A percentile compares a stretch with the other conserved stretches of the same genome.
Conservation (phyloP, 176 grass and related monocot genomes). For the Tillandsia fasciculata region DNA sequence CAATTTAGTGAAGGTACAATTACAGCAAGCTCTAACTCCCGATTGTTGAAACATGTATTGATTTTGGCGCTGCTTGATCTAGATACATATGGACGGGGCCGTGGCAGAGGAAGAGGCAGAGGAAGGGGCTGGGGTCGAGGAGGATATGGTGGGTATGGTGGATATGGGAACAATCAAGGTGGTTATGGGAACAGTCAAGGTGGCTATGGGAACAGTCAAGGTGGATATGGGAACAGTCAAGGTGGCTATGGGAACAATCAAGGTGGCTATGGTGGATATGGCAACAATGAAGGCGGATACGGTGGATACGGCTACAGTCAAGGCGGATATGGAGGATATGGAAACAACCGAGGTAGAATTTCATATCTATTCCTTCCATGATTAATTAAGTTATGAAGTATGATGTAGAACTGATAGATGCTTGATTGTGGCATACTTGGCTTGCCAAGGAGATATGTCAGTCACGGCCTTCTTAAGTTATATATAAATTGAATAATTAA, state of each 20-base stretch:
- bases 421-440: not conserved
- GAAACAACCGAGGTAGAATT: conserved; percentile 23
- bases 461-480: no score
- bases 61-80: conserved; percentile 20
- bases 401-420: not conserved
- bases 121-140: conserved; percentile 57
- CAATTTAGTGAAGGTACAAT: conserved; percentile 19
- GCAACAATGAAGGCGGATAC: conserved; percentile 38
- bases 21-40: not conserved
- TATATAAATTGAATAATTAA: no score
- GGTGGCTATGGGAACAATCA: conserved; percentile 62
- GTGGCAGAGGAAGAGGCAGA: conserved; percentile 62
- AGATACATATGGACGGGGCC: conserved; percentile 65
- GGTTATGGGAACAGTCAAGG: conserved; percentile 63
- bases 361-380: not conserved
- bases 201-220: conserved; percentile 41
- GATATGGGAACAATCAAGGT: conserved; percentile 59
- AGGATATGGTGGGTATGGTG: conserved; percentile 49
- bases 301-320: conserved; percentile 56
- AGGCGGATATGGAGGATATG: conserved; percentile 64
- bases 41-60: conserved; percentile 10
- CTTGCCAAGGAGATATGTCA: not conserved
- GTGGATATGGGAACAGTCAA: conserved; percentile 37
- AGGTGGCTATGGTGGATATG: conserved; percentile 58
- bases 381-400: not conserved